A percentile compares a stretch with the other conserved stretches of the same genome.
Evolutionary conservation across 208 protist genomes (phyloP).

Genomic region (Porcisia deanei): DNA sequence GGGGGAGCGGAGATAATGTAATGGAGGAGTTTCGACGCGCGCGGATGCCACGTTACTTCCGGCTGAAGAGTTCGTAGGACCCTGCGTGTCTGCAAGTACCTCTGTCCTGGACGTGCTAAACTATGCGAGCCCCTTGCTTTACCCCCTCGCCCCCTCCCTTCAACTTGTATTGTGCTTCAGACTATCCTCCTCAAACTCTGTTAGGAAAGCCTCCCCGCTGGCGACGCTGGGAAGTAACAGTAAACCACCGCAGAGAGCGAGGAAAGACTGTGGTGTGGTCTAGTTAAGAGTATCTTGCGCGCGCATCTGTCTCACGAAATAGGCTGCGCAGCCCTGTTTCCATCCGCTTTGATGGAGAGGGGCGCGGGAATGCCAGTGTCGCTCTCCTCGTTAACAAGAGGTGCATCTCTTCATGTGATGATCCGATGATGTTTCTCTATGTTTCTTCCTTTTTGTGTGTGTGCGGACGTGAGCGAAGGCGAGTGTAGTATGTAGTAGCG

Average conservation of each 20-base stretch:
- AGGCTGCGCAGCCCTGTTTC: not conserved
- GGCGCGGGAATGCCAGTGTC: not conserved
- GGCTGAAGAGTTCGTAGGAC: not conserved
- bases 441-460: not conserved
- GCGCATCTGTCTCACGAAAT: not conserved
- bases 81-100: not conserved
- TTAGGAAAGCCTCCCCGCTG: not conserved
- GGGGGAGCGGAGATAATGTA: not conserved
- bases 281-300: not conserved
- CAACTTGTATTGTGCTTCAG: not conserved
- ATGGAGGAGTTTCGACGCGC: not conserved
- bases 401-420: not conserved
- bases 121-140: not conserved
- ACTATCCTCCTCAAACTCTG: not conserved
- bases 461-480: not conserved
- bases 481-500: conserved; percentile 6
- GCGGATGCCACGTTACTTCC: not conserved
- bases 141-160: not conserved
- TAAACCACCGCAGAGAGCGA: not conserved
- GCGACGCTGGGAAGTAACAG: not conserved
- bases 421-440: not conserved
- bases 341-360: not conserved
- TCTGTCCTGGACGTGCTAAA: not conserved
- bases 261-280: not conserved
- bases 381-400: not conserved